These are phyloP conservation scores for Penicillium paneum DNA, from an alignment of 2,329 filamentous ascomycete species.

Conservation along the genomic window DNA sequence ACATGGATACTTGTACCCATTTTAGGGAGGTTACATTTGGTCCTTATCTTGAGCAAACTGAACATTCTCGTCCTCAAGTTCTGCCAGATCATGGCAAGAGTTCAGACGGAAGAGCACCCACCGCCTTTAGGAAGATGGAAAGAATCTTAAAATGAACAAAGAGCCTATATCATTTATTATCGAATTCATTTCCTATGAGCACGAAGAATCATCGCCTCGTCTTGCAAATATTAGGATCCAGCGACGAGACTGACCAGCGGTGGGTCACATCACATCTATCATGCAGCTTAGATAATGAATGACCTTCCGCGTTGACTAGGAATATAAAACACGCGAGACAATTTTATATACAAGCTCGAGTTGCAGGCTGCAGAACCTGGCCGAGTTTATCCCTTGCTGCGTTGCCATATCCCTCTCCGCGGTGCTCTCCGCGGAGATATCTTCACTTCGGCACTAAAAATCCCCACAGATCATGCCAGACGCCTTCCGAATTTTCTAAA, in stretches of 20 bases:
- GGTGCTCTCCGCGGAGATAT: conserved; percentile 3
- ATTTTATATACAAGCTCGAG: neutral
- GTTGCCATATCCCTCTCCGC: neutral
- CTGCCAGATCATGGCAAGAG: neutral
- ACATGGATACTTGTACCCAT: neutral
- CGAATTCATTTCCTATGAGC: neutral
- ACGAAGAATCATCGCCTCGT: neutral
- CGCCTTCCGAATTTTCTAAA: neutral
- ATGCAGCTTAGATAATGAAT: neutral
- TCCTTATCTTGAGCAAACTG: neutral
- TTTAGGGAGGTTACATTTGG: neutral
- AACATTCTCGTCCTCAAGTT: neutral
- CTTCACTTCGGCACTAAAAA: neutral
- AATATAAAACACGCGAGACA: neutral
- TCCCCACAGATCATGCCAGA: neutral
- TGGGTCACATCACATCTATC: neutral
- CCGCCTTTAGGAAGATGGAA: neutral
- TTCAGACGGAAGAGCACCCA: neutral
- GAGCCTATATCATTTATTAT: neutral
- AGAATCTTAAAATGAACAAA: neutral
- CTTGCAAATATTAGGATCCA: neutral
- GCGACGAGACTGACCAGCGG: neutral
- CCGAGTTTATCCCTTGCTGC: neutral
- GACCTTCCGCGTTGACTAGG: neutral
- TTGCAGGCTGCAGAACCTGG: neutral